Percentiles rank a stretch among this genome's conserved stretches.
phyloP scores from a whole-genome alignment of 129 eudicot species.

The Dittrichia graveolens region DNA sequence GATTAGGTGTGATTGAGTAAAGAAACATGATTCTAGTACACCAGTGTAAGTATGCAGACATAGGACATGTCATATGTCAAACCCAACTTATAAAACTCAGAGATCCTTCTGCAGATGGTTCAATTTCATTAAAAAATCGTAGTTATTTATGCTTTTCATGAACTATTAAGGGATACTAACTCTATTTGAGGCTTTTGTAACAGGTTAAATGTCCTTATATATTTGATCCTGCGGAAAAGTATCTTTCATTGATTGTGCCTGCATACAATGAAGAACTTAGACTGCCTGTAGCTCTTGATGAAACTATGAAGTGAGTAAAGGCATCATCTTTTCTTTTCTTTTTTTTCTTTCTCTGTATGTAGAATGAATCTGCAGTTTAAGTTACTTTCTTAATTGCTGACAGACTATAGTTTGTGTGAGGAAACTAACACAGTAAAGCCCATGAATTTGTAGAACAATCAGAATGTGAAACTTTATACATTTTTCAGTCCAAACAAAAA shows the following conservation, averaged over 20 bases:
- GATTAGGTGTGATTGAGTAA: too few relatives aligned
- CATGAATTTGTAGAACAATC: too few relatives aligned
- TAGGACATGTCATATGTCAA: neutral
- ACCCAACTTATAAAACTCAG: neutral
- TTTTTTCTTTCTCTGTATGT: neutral
- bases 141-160: neutral
- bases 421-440: too few relatives aligned
- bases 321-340: neutral
- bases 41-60: neutral
- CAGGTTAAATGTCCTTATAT: conserved; percentile 89
- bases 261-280: conserved; percentile 96
- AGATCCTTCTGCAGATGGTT: neutral
- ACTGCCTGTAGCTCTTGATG: conserved; percentile 89
- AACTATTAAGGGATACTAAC: neutral
- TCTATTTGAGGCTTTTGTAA: conserved; percentile 21
- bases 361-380: neutral
- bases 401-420: conserved; percentile 1
- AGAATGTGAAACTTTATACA: too few relatives aligned
- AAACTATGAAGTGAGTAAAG: conserved; percentile 69
- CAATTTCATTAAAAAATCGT: neutral
- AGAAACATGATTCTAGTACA: neutral
- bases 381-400: neutral
- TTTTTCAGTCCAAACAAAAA: too few relatives aligned
- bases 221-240: conserved; percentile 81
- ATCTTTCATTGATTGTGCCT: conserved; percentile 82